These are phyloP conservation scores for Serpula lacrymans DNA, from an alignment of 768 basidiomycete genomes.

Conservation along the genomic window DNA sequence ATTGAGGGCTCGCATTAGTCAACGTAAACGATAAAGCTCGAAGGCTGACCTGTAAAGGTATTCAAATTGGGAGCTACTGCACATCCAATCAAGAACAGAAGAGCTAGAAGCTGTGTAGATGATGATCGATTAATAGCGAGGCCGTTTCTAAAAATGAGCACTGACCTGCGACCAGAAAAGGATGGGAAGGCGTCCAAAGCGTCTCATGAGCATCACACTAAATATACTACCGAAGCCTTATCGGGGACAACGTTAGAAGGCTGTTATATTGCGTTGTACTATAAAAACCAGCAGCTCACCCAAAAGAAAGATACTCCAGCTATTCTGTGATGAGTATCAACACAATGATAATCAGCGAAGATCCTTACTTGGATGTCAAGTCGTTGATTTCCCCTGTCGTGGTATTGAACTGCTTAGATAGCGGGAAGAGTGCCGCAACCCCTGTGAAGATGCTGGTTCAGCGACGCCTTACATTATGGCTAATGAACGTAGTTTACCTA, in stretches of 20 bases:
- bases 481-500: constrained; percentile 37
- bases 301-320: constrained; percentile 65
- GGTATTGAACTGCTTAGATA: constrained; percentile 54
- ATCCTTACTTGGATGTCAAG: constrained; percentile 51
- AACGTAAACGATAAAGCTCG: not conserved
- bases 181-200: constrained; percentile 61
- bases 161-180: constrained; percentile 70
- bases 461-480: not conserved
- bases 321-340: constrained; percentile 19
- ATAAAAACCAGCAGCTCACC: constrained; percentile 29
- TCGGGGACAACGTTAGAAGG: constrained; percentile 11
- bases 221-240: constrained; percentile 61
- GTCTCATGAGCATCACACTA: constrained; percentile 62
- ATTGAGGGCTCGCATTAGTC: constrained; percentile 1
- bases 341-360: constrained; percentile 5
- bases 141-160: not conserved
- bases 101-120: constrained; percentile 42
- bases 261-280: not conserved
- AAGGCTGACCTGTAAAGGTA: constrained; percentile 49
- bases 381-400: constrained; percentile 57
- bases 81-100: constrained; percentile 56
- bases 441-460: too few species aligned
- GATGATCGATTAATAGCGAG: not conserved
- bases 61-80: constrained; percentile 56
- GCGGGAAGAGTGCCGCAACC: constrained; percentile 59